These are phyloP conservation scores for Trichoderma simmonsii DNA, from an alignment of 2,329 filamentous ascomycete species.

Conservation along the genomic window DNA sequence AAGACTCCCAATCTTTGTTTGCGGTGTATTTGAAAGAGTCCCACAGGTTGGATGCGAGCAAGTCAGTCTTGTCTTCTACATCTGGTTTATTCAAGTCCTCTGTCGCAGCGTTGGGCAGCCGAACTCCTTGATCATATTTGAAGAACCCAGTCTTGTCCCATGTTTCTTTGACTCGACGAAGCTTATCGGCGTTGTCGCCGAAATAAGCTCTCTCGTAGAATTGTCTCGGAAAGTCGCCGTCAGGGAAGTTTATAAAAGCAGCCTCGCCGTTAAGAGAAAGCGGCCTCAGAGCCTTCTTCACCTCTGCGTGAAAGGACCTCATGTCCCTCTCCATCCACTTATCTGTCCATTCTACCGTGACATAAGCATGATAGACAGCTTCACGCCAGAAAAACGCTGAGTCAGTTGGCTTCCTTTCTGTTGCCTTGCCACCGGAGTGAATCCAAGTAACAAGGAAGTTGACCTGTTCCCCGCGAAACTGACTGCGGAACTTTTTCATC, in stretches of 20 bases:
- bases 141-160: background rate
- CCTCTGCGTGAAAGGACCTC: background rate
- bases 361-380: background rate
- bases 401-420: background rate
- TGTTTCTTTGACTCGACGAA: background rate
- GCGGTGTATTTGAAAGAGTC: background rate
- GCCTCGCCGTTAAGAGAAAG: background rate
- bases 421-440: background rate
- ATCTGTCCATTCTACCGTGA: background rate
- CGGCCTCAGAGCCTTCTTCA: background rate
- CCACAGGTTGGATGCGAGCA: background rate
- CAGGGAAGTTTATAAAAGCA: background rate
- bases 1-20: background rate
- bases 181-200: background rate
- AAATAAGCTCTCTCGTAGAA: background rate
- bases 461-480: background rate
- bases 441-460: conserved; percentile 4
- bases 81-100: background rate
- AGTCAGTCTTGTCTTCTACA: background rate
- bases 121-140: background rate
- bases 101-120: background rate
- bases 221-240: background rate
- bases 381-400: background rate
- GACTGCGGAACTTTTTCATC: background rate
- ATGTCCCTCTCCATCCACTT: conserved; percentile 5